These are phyloP conservation scores for Hyaloscypha bicolor DNA, from an alignment of 495 filamentous ascomycete genomes.

Conservation along the genomic window DNA sequence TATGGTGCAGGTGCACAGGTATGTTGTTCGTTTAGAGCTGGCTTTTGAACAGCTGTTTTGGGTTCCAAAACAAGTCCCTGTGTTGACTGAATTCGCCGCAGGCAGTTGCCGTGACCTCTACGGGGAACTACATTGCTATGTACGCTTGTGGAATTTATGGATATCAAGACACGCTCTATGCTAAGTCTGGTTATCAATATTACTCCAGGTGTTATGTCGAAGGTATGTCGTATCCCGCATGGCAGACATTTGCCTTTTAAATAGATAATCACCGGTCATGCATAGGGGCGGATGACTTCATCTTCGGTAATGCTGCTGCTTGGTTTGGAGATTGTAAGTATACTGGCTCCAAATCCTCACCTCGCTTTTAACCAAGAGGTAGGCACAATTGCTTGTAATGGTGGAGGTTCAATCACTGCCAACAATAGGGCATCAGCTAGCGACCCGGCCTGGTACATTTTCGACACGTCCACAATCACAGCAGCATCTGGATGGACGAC, in stretches of 20 bases:
- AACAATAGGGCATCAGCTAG: slow-evolving; percentile 52
- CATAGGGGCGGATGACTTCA: slow-evolving; percentile 43
- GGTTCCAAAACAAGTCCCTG: too few species aligned
- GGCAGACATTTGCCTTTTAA: too few species aligned
- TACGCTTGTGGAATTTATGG: slow-evolving; percentile 51
- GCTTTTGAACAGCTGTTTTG: too few species aligned
- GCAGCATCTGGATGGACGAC: slow-evolving; percentile 31
- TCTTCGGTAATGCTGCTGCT: slow-evolving; percentile 60
- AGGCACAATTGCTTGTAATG: too few species aligned
- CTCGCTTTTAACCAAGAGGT: too few species aligned
- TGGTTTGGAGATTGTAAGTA: slow-evolving; percentile 64
- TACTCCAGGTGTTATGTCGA: slow-evolving; percentile 48
- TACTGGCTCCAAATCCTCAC: slow-evolving; percentile 50
- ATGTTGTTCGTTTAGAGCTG: too few species aligned
- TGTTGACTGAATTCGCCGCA: too few species aligned
- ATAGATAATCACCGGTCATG: too few species aligned
- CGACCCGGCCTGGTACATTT: slow-evolving; percentile 59
- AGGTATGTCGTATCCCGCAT: slow-evolving; percentile 33
- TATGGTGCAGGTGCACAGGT: slow-evolving; percentile 41
- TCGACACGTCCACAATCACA: slow-evolving; percentile 52
- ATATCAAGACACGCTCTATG: slow-evolving; percentile 52
- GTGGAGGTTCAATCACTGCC: slow-evolving; percentile 57
- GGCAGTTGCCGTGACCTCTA: slow-evolving; percentile 49
- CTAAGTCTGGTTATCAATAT: slow-evolving; percentile 48
- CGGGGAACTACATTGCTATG: slow-evolving; percentile 31